A percentile compares a stretch with the other conserved stretches of the same genome.
Evolutionary conservation across 768 basidiomycete species (phyloP).

Genomic region (Tulasnella sp.): DNA sequence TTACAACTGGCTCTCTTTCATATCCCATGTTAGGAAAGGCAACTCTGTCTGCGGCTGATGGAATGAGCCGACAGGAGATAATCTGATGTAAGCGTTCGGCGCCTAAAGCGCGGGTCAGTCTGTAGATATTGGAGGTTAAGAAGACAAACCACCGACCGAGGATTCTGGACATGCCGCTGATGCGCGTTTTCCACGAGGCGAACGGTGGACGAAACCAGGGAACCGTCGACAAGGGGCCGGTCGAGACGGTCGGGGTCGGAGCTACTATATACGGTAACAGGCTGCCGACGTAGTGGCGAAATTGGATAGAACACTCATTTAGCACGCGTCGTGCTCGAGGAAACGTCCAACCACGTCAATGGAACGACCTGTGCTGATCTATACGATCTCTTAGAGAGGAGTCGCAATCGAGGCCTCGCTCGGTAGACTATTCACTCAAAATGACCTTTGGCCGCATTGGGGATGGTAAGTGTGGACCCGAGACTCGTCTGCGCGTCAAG

Average conservation of each 20-base stretch:
- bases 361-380: slow-evolving; percentile 21
- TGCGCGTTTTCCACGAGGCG: slow-evolving; percentile 22
- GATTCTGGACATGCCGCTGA: slow-evolving; percentile 20
- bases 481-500: not conserved
- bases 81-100: slow-evolving; percentile 12
- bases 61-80: slow-evolving; percentile 1
- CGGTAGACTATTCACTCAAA: slow-evolving; percentile 20
- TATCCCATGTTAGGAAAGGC: not conserved
- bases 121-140: not conserved
- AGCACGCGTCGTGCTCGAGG: slow-evolving; percentile 18
- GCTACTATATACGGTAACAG: slow-evolving; percentile 1
- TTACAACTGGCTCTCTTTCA: slow-evolving; percentile 4
- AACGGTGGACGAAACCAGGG: not conserved
- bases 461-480: slow-evolving; percentile 7
- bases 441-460: slow-evolving; percentile 9
- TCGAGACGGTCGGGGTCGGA: slow-evolving; percentile 2
- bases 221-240: slow-evolving; percentile 5
- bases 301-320: slow-evolving; percentile 8
- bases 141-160: slow-evolving; percentile 14
- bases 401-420: slow-evolving; percentile 20
- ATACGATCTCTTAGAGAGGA: not conserved
- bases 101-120: slow-evolving; percentile 15
- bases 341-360: slow-evolving; percentile 14
- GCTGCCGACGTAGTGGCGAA: slow-evolving; percentile 20
- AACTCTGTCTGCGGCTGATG: slow-evolving; percentile 1